Percentiles rank a stretch among this genome's conserved stretches.
These are phyloP conservation scores for Cucumis melo DNA, from an alignment of 306 rosid genomes.

Conservation along the genomic window DNA sequence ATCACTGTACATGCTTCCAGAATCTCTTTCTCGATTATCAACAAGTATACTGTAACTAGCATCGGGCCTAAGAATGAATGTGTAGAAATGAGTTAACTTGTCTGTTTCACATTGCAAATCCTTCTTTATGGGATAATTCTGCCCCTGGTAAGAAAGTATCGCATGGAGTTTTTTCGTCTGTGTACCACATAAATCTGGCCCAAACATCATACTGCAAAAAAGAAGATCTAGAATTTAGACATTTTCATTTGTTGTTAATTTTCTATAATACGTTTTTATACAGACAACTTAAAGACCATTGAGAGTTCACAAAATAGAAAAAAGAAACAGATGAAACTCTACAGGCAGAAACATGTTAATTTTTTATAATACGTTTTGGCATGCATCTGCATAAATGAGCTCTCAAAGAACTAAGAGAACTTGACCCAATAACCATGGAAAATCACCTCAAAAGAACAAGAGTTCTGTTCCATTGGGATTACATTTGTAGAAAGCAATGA, in stretches of 20 bases:
- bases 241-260: not conserved
- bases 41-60: slow-evolving; percentile 72
- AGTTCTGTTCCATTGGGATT: not conserved
- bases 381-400: not conserved
- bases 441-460: not conserved
- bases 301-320: not conserved
- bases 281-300: not conserved
- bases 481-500: not conserved
- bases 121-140: slow-evolving; percentile 89
- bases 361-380: not conserved
- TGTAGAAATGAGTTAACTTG: slow-evolving; percentile 92
- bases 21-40: slow-evolving; percentile 88
- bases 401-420: not conserved
- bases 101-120: slow-evolving; percentile 91
- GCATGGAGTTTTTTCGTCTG: slow-evolving; percentile 88
- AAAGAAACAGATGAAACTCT: not conserved
- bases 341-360: not conserved
- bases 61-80: slow-evolving; percentile 82
- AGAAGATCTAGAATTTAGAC: not conserved
- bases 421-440: not conserved
- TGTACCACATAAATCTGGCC: slow-evolving; percentile 92
- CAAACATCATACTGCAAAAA: slow-evolving; percentile 67
- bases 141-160: slow-evolving; percentile 91
- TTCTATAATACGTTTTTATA: not conserved
- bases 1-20: slow-evolving; percentile 85